Base-by-base conservation (phyloP, 805 yeast genomes). In the Maudiozyma bulderi region DNA sequence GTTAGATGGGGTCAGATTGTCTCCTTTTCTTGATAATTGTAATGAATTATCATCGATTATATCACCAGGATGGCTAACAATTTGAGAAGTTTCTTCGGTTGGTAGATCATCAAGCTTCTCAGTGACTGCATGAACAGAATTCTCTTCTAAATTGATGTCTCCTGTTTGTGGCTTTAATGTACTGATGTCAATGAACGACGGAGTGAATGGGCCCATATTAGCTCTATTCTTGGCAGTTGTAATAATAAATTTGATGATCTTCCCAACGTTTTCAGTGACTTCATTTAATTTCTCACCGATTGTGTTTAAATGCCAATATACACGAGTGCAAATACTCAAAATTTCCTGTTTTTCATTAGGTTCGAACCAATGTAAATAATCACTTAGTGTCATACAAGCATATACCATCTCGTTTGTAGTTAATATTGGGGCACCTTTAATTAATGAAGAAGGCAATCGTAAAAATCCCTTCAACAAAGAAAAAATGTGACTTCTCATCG, bases 191-290 rank as follows among this genome's bases (percentile, higher is more conserved):
- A 42, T 15, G 29, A 47, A 20, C 6, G 45, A 34, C 31, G 52
- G 48, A 43, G 45, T 28, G 38, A 50, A 46, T 7, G 54, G 49
- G 14, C 55, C 52, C 20, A 51, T 41, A 47, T 54, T 46, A 6
- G 54, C 56, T 40, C 58, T 51, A 38, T 58, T 60, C 49, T 63
- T 67, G 8, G 76, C 73, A 2, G 68, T 62, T 46, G 75, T 80
- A 30, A 78, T 76, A 30, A 80, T 61, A 30, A 74, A 70, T 54
- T 73, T 73, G 44, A 80, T 73, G 44, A 80, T 75, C 47, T 72
- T 72, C 2, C 82, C 82, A 38, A 80, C 79, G 5, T 80, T 77
- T 49, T 76, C 81, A 0, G 82, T 78, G 3, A 80, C 81, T 57
- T 78, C 83, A 53, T 77, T 78, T 55, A 71, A 70, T 49, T 72